Percentiles rank a stretch among this genome's conserved stretches.
Evolutionary conservation across 1,284 basidiomycete genomes (phyloP).

Genomic region (Moesziomyces parantarcticus): DNA sequence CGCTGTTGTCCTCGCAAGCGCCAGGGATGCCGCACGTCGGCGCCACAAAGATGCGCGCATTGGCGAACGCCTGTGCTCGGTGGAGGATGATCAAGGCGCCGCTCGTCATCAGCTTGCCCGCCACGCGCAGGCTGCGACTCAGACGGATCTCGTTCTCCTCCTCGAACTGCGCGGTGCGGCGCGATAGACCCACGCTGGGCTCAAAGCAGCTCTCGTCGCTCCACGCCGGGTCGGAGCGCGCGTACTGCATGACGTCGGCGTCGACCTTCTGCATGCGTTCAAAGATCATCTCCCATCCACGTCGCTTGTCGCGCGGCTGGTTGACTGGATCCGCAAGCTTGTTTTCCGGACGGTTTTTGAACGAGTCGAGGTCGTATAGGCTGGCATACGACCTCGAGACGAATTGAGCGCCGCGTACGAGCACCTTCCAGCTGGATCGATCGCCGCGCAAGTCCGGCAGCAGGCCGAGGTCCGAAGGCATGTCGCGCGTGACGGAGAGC

Average conservation of each 20-base stretch:
- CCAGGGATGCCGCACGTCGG: conserved; percentile 59
- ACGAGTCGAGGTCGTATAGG: conserved; percentile 55
- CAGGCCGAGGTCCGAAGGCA: conserved; percentile 50
- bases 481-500: conserved; percentile 39
- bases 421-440: conserved; percentile 53
- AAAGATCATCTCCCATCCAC: conserved; percentile 51
- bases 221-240: conserved; percentile 52
- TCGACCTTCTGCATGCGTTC: conserved; percentile 56
- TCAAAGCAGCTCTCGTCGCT: conserved; percentile 45
- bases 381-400: conserved; percentile 52
- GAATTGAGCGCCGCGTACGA: conserved; percentile 57
- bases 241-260: conserved; percentile 55
- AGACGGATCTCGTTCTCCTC: conserved; percentile 50
- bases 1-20: conserved; percentile 41
- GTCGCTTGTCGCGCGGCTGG: conserved; percentile 34
- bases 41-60: conserved; percentile 57
- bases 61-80: conserved; percentile 58
- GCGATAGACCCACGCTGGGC: conserved; percentile 34
- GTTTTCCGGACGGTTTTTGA: conserved; percentile 41
- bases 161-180: conserved; percentile 36
- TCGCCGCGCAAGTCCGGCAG: conserved; percentile 48
- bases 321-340: conserved; percentile 19
- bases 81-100: conserved; percentile 59
- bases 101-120: conserved; percentile 61
- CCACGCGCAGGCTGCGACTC: conserved; percentile 45